Base-by-base conservation (phyloP, 805 yeast species). In the Saturnispora saitoi region DNA sequence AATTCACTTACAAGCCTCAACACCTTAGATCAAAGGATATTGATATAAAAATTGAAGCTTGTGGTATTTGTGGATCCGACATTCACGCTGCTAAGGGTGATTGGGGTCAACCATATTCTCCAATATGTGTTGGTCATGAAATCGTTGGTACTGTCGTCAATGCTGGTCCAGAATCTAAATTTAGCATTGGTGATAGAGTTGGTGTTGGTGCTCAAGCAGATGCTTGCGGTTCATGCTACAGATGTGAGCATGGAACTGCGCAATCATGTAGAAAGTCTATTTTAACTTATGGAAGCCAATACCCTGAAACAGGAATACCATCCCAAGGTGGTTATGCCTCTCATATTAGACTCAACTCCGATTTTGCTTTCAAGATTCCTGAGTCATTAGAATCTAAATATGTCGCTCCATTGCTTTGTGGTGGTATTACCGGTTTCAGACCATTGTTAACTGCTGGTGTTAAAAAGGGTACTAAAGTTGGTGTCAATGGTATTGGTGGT, bases 341-440 rank as follows among this genome's bases (percentile, higher is more conserved):
- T 31, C 77, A 73, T 56, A 57, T 70, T 45, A 65, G 74, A 51
- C 72, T 67, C 32, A 64, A 72, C 54, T 68, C 70, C 51, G 63
- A 68, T 42, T 75, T 70, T 58, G 72, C 68, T 11, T 74, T 75
- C 60, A 68, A 69, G 12, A 71, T 77, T 50, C 81, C 81, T 4
- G 77, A 74, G 7, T 59, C 48, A 14, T 55, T 77, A 50, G 65
- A 59, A n/a, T 60, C 73, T 7, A 63, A 58, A 30, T 60, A 58
- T 38, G 78, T 70, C 40, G 80, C 80, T 20, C 81, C 82, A 28
- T 62, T 77, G 64, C 60, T 77, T 58, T 77, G 81, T 63, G 82
- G 78, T 50, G 82, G 81, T 43, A 65, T 76, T 50, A 77, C 81
- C 7, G 76, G 71, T 15, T 77, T 65, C 55, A 72, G 77, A 28